These are phyloP conservation scores for Aspergillus ostianus DNA, from an alignment of 495 filamentous ascomycete genomes.

Conservation along the genomic window DNA sequence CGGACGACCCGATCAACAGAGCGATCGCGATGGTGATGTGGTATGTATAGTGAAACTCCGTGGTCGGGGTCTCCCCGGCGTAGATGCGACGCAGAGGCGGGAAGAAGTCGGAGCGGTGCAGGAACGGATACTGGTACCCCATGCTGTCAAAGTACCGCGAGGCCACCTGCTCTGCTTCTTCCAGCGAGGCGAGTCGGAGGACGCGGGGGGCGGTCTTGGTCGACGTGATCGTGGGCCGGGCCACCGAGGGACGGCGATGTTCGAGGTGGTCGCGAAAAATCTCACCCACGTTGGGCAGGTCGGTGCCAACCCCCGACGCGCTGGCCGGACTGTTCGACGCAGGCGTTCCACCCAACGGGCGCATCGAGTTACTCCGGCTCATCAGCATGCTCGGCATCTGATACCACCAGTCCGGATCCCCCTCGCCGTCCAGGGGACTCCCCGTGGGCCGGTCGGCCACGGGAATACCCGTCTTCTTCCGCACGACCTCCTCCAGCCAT, in stretches of 20 bases:
- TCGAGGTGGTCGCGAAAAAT: constrained; percentile 48
- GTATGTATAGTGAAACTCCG: constrained; percentile 40
- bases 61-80: constrained; percentile 32
- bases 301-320: constrained; percentile 29
- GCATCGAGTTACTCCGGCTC: constrained; percentile 22
- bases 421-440: constrained; percentile 36
- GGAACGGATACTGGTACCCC: constrained; percentile 46
- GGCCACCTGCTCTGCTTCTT: constrained; percentile 39
- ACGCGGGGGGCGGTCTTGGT: constrained; percentile 32
- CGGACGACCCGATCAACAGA: constrained; percentile 38
- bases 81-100: constrained; percentile 39
- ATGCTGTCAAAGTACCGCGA: constrained; percentile 45
- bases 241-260: constrained; percentile 39
- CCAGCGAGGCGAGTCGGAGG: constrained; percentile 37
- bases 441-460: constrained; percentile 38
- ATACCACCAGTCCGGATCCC: constrained; percentile 43
- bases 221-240: constrained; percentile 36
- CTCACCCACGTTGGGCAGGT: constrained; percentile 45
- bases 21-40: constrained; percentile 45
- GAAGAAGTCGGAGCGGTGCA: constrained; percentile 40
- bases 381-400: constrained; percentile 44
- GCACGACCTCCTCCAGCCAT: constrained; percentile 48
- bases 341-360: constrained; percentile 14
- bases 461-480: constrained; percentile 36
- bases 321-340: constrained; percentile 26